Evolutionary conservation across 257 asterid genomes (phyloP).

Genomic region (Jacaranda copaia): DNA sequence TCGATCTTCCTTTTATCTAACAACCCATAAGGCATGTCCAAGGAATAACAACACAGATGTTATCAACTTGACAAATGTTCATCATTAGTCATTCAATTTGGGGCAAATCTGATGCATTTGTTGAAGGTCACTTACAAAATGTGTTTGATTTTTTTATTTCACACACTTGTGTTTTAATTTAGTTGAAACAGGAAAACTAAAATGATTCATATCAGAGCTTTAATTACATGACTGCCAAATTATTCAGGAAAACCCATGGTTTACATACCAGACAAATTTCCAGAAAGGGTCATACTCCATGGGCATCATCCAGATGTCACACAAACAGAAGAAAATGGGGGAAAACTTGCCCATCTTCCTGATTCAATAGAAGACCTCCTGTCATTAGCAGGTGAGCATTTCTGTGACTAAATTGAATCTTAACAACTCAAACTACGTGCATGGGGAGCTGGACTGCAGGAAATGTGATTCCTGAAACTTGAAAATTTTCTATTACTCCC

Average conservation of each 20-base stretch:
- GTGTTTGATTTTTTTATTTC: slow-evolving; percentile 14
- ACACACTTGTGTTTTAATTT: slow-evolving; percentile 14
- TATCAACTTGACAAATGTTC: slow-evolving; percentile 21
- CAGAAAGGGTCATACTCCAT: slow-evolving; percentile 78
- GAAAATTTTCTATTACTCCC: slow-evolving; percentile 10
- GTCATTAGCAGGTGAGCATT: slow-evolving; percentile 71
- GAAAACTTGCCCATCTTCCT: slow-evolving; percentile 86
- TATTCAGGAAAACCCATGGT: slow-evolving; percentile 53
- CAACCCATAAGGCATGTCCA: slow-evolving; percentile 18
- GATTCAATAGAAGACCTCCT: slow-evolving; percentile 72
- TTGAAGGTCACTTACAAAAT: slow-evolving; percentile 23
- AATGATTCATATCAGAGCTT: slow-evolving; percentile 8
- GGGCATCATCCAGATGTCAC: slow-evolving; percentile 83
- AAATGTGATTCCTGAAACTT: slow-evolving; percentile 25
- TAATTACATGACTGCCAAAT: slow-evolving; percentile 26
- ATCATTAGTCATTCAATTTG: slow-evolving; percentile 23
- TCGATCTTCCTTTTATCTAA: slow-evolving; percentile 17
- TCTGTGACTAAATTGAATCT: slow-evolving; percentile 9
- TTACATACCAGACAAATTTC: slow-evolving; percentile 43
- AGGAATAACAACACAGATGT: slow-evolving; percentile 2
- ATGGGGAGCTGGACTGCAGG: slow-evolving; percentile 4
- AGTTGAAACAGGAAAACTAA: slow-evolving; percentile 21
- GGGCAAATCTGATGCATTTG: slow-evolving; percentile 23
- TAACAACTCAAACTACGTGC: not conserved
- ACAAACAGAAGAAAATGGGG: slow-evolving; percentile 58